Evolutionary conservation across 2,329 filamentous ascomycete species (phyloP).

Genomic region (Alternaria sp.): DNA sequence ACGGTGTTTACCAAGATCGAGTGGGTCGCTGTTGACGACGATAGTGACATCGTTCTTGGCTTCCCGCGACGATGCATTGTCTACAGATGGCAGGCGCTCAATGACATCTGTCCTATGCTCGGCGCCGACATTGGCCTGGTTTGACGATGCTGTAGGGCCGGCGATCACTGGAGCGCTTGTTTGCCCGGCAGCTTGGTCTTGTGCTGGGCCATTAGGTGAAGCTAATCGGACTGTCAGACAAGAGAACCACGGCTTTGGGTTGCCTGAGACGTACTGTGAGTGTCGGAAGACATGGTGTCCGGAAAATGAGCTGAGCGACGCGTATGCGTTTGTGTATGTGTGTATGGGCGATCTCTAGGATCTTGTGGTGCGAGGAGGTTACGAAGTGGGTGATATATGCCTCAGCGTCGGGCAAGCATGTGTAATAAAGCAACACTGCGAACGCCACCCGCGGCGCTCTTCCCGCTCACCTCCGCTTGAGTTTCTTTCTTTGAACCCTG

Average conservation of each 20-base stretch:
- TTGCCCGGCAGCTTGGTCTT: slow-evolving; percentile 41
- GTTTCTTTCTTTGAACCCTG: slow-evolving; percentile 20
- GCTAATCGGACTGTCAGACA: slow-evolving; percentile 39
- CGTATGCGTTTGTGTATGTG: slow-evolving; percentile 21
- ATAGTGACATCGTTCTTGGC: slow-evolving; percentile 34
- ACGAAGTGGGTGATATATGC: slow-evolving; percentile 29
- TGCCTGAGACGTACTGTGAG: slow-evolving; percentile 40
- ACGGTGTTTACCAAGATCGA: slow-evolving; percentile 46
- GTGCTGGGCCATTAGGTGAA: slow-evolving; percentile 33
- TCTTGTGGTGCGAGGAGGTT: slow-evolving; percentile 29
- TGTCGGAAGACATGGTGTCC: slow-evolving; percentile 44
- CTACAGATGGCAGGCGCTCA: slow-evolving; percentile 30
- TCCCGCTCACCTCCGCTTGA: slow-evolving; percentile 20
- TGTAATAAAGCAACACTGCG: slow-evolving; percentile 45
- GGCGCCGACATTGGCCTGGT: slow-evolving; percentile 28
- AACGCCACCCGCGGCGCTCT: slow-evolving; percentile 25
- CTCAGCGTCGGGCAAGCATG: slow-evolving; percentile 34
- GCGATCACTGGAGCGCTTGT: slow-evolving; percentile 37
- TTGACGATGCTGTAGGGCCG: slow-evolving; percentile 31
- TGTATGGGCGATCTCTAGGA: slow-evolving; percentile 27
- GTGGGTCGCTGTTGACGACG: slow-evolving; percentile 43
- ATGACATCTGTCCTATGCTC: slow-evolving; percentile 37
- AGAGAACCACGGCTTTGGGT: slow-evolving; percentile 19
- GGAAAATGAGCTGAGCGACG: slow-evolving; percentile 21
- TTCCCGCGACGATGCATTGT: slow-evolving; percentile 27